phyloP scores from a whole-genome alignment of 352 stramenopile species.

The Phytophthora foliorum region DNA sequence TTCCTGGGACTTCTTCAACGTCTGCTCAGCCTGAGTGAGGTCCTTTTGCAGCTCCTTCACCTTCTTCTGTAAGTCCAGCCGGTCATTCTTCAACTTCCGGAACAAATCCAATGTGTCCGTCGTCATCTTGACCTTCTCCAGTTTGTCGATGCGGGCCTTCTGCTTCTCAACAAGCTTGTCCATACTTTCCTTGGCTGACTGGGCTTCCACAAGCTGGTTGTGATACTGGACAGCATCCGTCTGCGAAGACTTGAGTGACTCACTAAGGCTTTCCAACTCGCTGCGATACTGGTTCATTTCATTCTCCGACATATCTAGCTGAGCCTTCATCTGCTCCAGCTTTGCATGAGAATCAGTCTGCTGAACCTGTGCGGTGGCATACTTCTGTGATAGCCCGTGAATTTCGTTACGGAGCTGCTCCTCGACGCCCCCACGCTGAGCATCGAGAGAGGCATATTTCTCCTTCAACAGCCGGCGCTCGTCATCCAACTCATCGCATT shows the following conservation, averaged over 20 bases:
- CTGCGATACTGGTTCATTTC: slow-evolving; percentile 55
- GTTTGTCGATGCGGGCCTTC: slow-evolving; percentile 74
- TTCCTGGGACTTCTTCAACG: slow-evolving; percentile 15
- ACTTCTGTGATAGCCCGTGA: slow-evolving; percentile 38
- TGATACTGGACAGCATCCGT: slow-evolving; percentile 65
- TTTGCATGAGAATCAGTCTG: slow-evolving; percentile 37
- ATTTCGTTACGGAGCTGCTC: slow-evolving; percentile 45
- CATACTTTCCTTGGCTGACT: slow-evolving; percentile 55
- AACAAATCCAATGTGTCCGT: slow-evolving; percentile 77
- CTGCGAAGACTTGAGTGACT: slow-evolving; percentile 66
- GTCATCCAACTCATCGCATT: slow-evolving; percentile 43
- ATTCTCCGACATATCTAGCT: slow-evolving; percentile 64
- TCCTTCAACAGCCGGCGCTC: slow-evolving; percentile 34
- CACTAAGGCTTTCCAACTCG: slow-evolving; percentile 58
- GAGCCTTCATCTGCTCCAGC: slow-evolving; percentile 45
- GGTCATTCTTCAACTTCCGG: slow-evolving; percentile 71
- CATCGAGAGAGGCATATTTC: slow-evolving; percentile 42
- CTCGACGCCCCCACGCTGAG: slow-evolving; percentile 33
- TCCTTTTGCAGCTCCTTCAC: slow-evolving; percentile 52
- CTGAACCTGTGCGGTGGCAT: slow-evolving; percentile 31
- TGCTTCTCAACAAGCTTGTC: slow-evolving; percentile 62
- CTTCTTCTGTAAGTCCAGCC: slow-evolving; percentile 55
- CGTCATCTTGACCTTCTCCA: slow-evolving; percentile 89
- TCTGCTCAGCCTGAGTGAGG: slow-evolving; percentile 34
- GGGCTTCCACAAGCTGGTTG: slow-evolving; percentile 51